A percentile compares a stretch with the other conserved stretches of the same genome.
These are phyloP conservation scores for Phytophthora meadii DNA, from an alignment of 352 stramenopile genomes.

Conservation along the genomic window DNA sequence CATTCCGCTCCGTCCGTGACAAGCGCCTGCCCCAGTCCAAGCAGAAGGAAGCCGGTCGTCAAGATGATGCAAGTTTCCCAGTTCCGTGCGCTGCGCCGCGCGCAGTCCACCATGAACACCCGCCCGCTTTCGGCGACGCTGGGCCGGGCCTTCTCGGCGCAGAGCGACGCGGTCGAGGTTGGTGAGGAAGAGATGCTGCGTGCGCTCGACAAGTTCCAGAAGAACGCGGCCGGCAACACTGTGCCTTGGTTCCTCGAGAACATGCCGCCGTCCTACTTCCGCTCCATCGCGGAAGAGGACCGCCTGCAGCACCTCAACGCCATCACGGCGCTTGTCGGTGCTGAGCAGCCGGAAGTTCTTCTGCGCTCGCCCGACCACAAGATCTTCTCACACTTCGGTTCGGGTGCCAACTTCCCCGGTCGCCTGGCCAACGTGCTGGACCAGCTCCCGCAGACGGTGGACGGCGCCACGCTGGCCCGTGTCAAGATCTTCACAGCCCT, in stretches of 20 bases:
- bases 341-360: constrained; percentile 82
- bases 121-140: constrained; percentile 41
- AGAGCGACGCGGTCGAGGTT: constrained; percentile 41
- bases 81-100: constrained; percentile 59
- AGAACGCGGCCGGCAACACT: constrained; percentile 70
- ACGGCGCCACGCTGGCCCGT: constrained; percentile 70
- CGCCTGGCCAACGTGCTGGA: constrained; percentile 73
- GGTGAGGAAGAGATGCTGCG: constrained; percentile 56
- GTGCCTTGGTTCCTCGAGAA: constrained; percentile 90
- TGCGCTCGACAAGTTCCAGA: constrained; percentile 75
- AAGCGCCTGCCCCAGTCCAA: constrained; percentile 26
- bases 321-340: constrained; percentile 83
- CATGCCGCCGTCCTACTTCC: constrained; percentile 92
- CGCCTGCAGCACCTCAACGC: constrained; percentile 89
- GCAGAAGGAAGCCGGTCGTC: constrained; percentile 20
- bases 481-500: constrained; percentile 93
- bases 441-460: constrained; percentile 71
- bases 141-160: constrained; percentile 51
- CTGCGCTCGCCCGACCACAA: constrained; percentile 75
- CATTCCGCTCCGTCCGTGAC: constrained; percentile 25
- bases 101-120: constrained; percentile 36
- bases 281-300: constrained; percentile 84
- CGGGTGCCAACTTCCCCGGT: constrained; percentile 77
- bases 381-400: constrained; percentile 87
- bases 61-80: constrained; percentile 70